Base-by-base conservation (phyloP, 139 green algal species). In the Coelastrella sp. region DNA sequence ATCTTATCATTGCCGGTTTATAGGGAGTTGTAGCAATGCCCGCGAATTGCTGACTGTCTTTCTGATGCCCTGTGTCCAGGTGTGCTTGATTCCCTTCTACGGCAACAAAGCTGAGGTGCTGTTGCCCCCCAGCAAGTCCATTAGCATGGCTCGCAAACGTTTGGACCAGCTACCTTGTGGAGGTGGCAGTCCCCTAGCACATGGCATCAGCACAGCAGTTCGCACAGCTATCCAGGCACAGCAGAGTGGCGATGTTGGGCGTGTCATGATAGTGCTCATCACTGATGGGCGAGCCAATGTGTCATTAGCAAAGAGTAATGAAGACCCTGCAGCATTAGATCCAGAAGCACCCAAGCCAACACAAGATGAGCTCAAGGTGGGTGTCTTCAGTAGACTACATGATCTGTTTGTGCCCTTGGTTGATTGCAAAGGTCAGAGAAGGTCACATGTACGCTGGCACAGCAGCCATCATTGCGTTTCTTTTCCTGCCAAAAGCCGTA, bases 251-350 rank as follows among this genome's bases (percentile, higher is more conserved):
- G 97, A 99, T 80, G 92, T 96, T 30, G 98, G 98, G 5, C 94
- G 97, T 37, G 91, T 98, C 1, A 99, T 99, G 95, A 92, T 98
- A 37, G 97, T 99, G 48, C 92, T 98, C 50, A 96, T 99, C 87
- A 99, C 97, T 9, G 97, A 99, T 80, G 97, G 97, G 6, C 93
- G 97, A 41, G 97, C 97, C 76, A 99, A 99, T 84, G 92, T 99
- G 21, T 91, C 83, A 17, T 90, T 99, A 60, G 94, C 92, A 27
- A 97, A 95, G 84, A 81, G 81, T 11, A 98, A 98, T 75, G 94
- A 96, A 19, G 98, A 99, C 76, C 95, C 95, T 5, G 97, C 97
- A 21, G 94, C 95, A 0, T 71, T 98, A 45, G 91, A 75, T 43
- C 91, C 93, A 21, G 97, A 98, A 53, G 96, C 96, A 2, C 91